Conservation (phyloP, 179 eudicot species). For the Vitellaria paradoxa region DNA sequence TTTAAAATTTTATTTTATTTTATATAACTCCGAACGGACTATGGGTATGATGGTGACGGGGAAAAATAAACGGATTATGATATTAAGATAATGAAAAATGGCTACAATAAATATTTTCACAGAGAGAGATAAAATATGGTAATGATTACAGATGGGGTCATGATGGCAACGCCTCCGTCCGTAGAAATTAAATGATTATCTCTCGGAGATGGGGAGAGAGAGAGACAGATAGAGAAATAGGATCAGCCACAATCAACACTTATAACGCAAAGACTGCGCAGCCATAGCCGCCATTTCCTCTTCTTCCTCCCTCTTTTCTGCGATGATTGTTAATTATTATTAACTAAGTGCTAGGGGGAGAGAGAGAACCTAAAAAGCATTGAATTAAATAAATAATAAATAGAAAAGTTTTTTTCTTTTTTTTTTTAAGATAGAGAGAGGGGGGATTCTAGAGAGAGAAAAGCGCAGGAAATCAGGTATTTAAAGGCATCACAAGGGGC, state of each 20-base stretch:
- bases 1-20: no score
- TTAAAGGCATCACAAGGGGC: constrained; percentile 10
- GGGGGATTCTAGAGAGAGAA: not conserved
- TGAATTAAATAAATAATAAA: constrained; percentile 1
- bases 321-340: constrained; percentile 19
- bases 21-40: no score
- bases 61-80: no score
- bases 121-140: constrained; percentile 1
- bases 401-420: no score
- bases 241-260: no score
- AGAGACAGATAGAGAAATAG: not conserved
- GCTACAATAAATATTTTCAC: not conserved
- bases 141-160: constrained; percentile 44
- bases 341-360: not conserved
- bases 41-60: no score
- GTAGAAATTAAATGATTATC: constrained; percentile 26
- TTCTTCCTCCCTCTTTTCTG: constrained; percentile 3
- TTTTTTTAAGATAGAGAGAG: not conserved
- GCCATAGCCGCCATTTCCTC: constrained; percentile 63
- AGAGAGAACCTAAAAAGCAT: not conserved
- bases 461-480: constrained; percentile 17
- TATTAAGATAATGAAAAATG: no score
- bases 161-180: constrained; percentile 31
- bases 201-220: not conserved
- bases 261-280: constrained; percentile 18